Evolutionary conservation across 176 grass and related monocot species (phyloP).

Genomic region (Ensete ventricosum): DNA sequence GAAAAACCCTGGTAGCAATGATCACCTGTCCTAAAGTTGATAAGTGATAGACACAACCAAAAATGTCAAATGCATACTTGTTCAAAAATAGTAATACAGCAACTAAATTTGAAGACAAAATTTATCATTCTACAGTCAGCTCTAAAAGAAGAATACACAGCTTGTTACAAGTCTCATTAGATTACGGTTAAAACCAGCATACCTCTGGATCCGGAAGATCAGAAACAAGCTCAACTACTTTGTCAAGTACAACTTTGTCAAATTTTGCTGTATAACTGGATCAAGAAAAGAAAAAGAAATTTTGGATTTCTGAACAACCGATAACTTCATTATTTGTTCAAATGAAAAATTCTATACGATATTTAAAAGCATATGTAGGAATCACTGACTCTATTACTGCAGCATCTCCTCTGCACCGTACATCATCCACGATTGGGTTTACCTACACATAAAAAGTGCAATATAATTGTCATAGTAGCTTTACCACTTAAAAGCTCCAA

Average conservation of each 20-base stretch:
- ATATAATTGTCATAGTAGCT: neutral
- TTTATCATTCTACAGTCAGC: neutral
- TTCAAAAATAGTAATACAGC: neutral
- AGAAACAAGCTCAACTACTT: conserved; percentile 45
- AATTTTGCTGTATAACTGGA: conserved; percentile 82
- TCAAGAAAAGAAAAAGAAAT: conserved; percentile 5
- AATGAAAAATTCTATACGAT: neutral
- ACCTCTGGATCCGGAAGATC: conserved; percentile 72
- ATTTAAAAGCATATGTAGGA: neutral
- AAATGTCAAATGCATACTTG: neutral
- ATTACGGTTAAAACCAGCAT: neutral
- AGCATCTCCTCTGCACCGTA: conserved; percentile 62
- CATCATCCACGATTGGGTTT: conserved; percentile 86
- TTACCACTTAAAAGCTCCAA: neutral
- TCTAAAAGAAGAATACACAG: neutral
- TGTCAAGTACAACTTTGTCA: conserved; percentile 64
- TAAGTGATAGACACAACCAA: neutral
- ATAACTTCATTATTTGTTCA: neutral
- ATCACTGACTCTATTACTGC: conserved; percentile 65
- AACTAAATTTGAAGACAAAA: neutral
- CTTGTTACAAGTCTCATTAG: neutral
- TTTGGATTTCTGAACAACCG: neutral
- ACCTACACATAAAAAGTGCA: conserved; percentile 40
- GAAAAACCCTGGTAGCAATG: neutral
- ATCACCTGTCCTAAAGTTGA: neutral